A percentile compares a stretch with the other conserved stretches of the same genome.
Evolutionary conservation across 805 yeast genomes (phyloP).

Genomic region (Wickerhamomyces alni): DNA sequence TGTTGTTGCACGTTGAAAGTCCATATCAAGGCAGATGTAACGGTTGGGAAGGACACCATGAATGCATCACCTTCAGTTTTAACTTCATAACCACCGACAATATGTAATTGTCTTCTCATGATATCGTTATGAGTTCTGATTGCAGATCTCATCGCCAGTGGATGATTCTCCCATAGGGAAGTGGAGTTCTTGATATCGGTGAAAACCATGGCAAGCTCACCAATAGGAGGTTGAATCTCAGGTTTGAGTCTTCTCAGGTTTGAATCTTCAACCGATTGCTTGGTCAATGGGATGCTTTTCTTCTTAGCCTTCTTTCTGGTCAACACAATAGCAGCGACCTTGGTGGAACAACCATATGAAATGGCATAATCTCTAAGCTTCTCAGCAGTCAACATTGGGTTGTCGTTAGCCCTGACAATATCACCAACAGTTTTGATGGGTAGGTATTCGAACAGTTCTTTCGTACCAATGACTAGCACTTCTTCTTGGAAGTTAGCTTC

Average conservation of each 20-base stretch:
- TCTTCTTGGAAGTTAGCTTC: conserved; percentile 67
- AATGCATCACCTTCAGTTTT: conserved; percentile 99
- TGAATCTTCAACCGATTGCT: conserved; percentile 66
- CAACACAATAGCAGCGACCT: conserved; percentile 74
- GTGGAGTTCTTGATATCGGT: conserved; percentile 97
- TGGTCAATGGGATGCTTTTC: conserved; percentile 28
- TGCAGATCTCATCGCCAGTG: conserved; percentile 94
- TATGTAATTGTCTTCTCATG: conserved; percentile 88
- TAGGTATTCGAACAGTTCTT: conserved; percentile 79
- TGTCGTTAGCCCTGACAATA: conserved; percentile 71
- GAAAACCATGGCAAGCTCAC: conserved; percentile 91
- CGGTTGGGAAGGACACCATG: conserved; percentile 94
- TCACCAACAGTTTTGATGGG: conserved; percentile 86
- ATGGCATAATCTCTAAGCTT: conserved; percentile 90
- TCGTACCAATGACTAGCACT: conserved; percentile 77
- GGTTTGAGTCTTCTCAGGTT: conserved; percentile 76
- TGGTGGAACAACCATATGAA: conserved; percentile 81
- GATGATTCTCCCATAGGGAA: conserved; percentile 85
- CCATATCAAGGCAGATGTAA: conserved; percentile 88
- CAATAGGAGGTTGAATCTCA: conserved; percentile 92
- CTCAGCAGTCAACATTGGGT: conserved; percentile 89
- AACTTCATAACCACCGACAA: conserved; percentile 96
- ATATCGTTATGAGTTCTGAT: conserved; percentile 89
- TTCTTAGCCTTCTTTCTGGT: conserved; percentile 49
- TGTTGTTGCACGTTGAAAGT: conserved; percentile 90